Evolutionary conservation across 148 eudicot species (phyloP).

Genomic region (Pharnaceum exiguum): DNA sequence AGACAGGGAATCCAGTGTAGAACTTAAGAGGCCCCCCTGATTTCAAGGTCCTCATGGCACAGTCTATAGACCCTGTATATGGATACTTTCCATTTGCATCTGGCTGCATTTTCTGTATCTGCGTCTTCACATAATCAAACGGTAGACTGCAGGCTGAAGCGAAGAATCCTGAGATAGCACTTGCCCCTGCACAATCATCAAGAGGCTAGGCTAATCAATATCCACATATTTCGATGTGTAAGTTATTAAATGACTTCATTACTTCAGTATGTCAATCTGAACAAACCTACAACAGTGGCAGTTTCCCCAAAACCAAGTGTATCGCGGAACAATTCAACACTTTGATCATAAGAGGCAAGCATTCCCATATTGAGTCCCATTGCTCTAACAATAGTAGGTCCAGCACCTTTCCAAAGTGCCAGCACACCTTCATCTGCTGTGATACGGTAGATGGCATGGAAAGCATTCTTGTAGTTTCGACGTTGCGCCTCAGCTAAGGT

Average conservation of each 20-base stretch:
- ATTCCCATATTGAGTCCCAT: slow-evolving; percentile 99
- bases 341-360: slow-evolving; percentile 98
- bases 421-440: slow-evolving; percentile 74
- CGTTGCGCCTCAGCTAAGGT: slow-evolving; percentile 80
- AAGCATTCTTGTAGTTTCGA: slow-evolving; percentile 80
- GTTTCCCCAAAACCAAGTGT: slow-evolving; percentile 70
- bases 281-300: slow-evolving; percentile 72
- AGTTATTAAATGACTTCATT: background rate
- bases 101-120: slow-evolving; percentile 96
- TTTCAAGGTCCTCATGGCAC: slow-evolving; percentile 77
- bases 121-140: slow-evolving; percentile 90
- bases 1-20: slow-evolving; percentile 94
- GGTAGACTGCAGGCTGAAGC: slow-evolving; percentile 97
- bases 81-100: slow-evolving; percentile 86
- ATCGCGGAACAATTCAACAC: slow-evolving; percentile 81
- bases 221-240: background rate
- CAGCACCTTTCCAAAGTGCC: slow-evolving; percentile 92
- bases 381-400: slow-evolving; percentile 92
- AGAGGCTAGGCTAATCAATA: too few species aligned
- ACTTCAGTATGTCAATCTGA: too few species aligned
- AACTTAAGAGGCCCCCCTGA: slow-evolving; percentile 90
- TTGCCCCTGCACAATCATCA: slow-evolving; percentile 51
- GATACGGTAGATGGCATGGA: slow-evolving; percentile 81
- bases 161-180: slow-evolving; percentile 87
- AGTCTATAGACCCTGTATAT: slow-evolving; percentile 77